phyloP scores from a whole-genome alignment of 305 asterid genomes.

The Solanum aculeatissimum region DNA sequence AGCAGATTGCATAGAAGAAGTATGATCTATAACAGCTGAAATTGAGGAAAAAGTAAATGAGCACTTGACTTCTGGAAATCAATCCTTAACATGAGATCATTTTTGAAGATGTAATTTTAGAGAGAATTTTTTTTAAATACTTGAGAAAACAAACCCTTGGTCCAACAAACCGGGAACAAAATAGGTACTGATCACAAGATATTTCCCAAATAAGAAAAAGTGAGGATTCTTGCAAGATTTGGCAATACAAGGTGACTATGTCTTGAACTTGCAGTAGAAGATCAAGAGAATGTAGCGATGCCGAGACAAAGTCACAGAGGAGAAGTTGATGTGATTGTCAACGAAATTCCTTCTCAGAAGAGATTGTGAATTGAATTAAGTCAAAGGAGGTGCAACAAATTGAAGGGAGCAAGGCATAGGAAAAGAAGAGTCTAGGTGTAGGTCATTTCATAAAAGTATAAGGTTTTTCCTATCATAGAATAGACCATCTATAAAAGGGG shows the following conservation, averaged over 20 bases:
- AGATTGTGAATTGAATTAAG: background rate
- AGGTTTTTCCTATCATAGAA: background rate
- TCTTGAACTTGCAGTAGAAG: background rate
- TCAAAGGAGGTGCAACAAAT: background rate
- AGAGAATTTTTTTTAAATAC: background rate
- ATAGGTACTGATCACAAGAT: background rate
- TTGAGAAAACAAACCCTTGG: background rate
- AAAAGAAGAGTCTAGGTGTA: background rate
- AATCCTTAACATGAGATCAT: background rate
- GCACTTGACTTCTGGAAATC: background rate
- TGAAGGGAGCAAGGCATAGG: background rate
- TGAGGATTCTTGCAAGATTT: background rate
- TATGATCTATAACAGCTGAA: background rate
- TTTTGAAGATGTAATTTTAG: background rate
- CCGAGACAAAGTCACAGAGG: background rate
- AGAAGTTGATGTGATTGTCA: background rate
- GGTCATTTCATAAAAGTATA: background rate
- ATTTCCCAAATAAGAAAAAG: background rate
- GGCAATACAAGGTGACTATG: background rate
- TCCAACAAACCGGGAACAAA: background rate
- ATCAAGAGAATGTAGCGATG: background rate
- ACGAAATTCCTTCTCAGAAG: background rate
- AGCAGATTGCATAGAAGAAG: background rate
- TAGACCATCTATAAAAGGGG: background rate
- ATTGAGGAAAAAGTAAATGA: constrained; percentile 1